These are phyloP conservation scores for Backusella tarrabulga DNA, from an alignment of 192 early-diverging fungal genomes.

Conservation along the genomic window DNA sequence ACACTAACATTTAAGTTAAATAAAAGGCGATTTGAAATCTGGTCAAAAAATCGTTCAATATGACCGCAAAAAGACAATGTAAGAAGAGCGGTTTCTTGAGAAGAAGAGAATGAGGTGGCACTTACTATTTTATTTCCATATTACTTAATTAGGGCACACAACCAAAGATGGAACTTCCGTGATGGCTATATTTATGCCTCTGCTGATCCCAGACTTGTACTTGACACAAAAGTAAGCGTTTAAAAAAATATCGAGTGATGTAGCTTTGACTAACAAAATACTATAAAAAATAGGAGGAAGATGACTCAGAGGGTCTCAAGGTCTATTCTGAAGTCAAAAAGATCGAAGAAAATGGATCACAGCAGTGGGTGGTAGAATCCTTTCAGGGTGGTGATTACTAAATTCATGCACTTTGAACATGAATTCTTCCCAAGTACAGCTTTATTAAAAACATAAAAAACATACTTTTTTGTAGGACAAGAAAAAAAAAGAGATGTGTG, in stretches of 20 bases:
- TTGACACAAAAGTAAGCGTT: constrained; percentile 26
- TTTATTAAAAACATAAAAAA: not conserved
- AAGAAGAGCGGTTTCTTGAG: constrained; percentile 10
- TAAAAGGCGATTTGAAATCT: constrained; percentile 16
- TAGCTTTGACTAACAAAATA: not conserved
- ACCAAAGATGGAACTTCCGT: constrained; percentile 29
- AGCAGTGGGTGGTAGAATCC: constrained; percentile 8
- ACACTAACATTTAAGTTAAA: not conserved
- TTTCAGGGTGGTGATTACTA: not conserved
- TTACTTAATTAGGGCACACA: constrained; percentile 23
- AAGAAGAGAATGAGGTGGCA: not conserved
- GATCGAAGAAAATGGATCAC: not conserved
- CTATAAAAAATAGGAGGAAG: not conserved
- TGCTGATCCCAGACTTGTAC: constrained; percentile 30
- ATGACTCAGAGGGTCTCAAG: not conserved
- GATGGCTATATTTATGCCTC: constrained; percentile 29
- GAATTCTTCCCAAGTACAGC: constrained; percentile 12
- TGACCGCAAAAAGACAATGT: constrained; percentile 27
- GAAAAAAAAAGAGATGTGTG: not conserved
- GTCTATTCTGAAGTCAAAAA: not conserved
- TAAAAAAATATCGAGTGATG: not conserved
- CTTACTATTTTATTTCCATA: not conserved
- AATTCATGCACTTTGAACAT: not conserved
- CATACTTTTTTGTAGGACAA: not conserved
- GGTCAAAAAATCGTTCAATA: constrained; percentile 25